These are phyloP conservation scores for Macrophomina pseudophaseolina DNA, from an alignment of 2,329 filamentous ascomycete species.

Conservation along the genomic window DNA sequence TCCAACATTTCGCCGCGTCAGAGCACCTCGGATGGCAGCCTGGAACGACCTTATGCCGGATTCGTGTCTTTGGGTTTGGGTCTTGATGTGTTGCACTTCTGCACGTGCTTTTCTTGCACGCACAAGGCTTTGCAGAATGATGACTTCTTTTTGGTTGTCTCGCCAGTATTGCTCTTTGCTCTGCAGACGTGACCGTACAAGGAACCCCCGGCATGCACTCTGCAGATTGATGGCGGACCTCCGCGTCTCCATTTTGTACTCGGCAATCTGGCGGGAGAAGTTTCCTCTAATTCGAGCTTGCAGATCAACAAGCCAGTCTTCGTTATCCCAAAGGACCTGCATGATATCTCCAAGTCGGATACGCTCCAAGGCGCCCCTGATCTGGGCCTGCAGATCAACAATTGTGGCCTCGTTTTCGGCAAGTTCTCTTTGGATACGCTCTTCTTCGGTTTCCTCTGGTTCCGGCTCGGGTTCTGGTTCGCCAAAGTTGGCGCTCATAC, in stretches of 20 bases:
- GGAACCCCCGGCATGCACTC: constrained; percentile 75
- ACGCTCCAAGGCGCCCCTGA: constrained; percentile 78
- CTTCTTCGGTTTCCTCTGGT: constrained; percentile 83
- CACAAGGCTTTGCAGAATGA: constrained; percentile 82
- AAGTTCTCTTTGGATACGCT: constrained; percentile 81
- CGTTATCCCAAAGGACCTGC: constrained; percentile 87
- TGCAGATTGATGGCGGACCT: constrained; percentile 81
- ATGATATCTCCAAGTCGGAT: constrained; percentile 80
- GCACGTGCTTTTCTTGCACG: constrained; percentile 65
- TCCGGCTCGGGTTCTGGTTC: constrained; percentile 75
- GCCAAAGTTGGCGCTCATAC: constrained; percentile 95
- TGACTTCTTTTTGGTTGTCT: constrained; percentile 71
- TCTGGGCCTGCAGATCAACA: constrained; percentile 82
- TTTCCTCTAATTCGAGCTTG: constrained; percentile 88
- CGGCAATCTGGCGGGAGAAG: constrained; percentile 80
- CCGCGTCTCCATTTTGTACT: constrained; percentile 83
- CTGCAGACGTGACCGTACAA: constrained; percentile 68
- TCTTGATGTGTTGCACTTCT: constrained; percentile 54
- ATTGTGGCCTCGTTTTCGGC: constrained; percentile 75
- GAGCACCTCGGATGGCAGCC: constrained; percentile 59
- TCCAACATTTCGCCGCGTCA: constrained; percentile 48
- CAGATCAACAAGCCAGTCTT: constrained; percentile 77
- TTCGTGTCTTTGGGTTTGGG: constrained; percentile 51
- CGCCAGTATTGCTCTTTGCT: constrained; percentile 72
- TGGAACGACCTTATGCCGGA: constrained; percentile 58